Base-by-base conservation (phyloP, 2,329 filamentous ascomycete species). In the Fusarium gaditjirri region DNA sequence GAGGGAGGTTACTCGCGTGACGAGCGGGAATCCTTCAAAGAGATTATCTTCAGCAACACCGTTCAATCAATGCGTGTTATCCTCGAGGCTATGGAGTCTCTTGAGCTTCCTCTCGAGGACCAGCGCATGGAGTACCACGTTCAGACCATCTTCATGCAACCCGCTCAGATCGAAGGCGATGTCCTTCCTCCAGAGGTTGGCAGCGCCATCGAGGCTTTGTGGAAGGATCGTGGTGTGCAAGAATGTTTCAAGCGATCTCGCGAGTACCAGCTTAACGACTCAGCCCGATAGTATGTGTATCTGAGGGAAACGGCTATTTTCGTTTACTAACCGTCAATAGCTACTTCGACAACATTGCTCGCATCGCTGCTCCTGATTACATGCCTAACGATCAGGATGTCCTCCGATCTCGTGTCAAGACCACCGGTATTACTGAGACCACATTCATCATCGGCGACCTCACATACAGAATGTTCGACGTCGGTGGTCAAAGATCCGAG, bases 121-220 rank as follows among this genome's bases (percentile, higher is more conserved):
- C 93, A 93, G 81, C 91, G 94, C 79, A 94, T 95, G 87, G 95
- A 98, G 84, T 97, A 97, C 85, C 95, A 98, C 82, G 95, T 98
- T 63, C 94, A 98, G 86, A 97, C 95, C 80, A 97, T 98, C 83
- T 98, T 98, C 88, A 97, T 97, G 94, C 95, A 98, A 82, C 95
- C 95, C 55, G 93, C 94, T 72, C 95, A 98, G 86, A 98, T 98
- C 73, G 95, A 98, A 84, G 95, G 95, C 72, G 95, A 98, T 80
- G 94, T 94, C 76, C 88, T 98, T 41, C 94, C 95, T n/a, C 93
- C 94, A 17, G 95, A 97, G 86, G 95, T 98, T 76, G 95, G 95
- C 81, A 93, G 92, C 78, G 95, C 95, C 79, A 97, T 98, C 81
- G 93, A 94, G 81, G 93, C 93, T 61, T 86, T 98, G 71, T 98